Base-by-base conservation (phyloP, 2,329 filamentous ascomycete genomes). In the Trichoderma gracile region DNA sequence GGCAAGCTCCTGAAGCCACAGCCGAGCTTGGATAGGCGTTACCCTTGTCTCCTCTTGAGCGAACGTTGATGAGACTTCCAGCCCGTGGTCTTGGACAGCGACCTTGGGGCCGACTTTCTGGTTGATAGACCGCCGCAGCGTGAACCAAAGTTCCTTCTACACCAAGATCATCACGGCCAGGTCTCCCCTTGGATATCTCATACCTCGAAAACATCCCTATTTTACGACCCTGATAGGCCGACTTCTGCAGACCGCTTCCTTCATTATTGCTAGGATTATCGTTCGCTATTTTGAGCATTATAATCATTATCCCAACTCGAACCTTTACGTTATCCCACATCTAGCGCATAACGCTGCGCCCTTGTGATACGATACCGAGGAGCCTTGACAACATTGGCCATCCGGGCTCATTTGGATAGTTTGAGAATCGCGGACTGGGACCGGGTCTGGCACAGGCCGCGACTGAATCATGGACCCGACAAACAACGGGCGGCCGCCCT, bases 381-480 rank as follows among this genome's bases (percentile, higher is more conserved):
- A 14, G n/a, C 27, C 40, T 30, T 8, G 47, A 43, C 38, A 40
- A 57, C 15, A 30, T 49, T 64, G 49, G 46, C 45, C 45, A 33
- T 19, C 23, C 43, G 30, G 25, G 33, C 14, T 5, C 6, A 12
- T 45, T 12, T 17, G 7, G 30, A 38, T 33, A 14, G 33, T 45
- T 23, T 45, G 38, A 42, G 40, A 19, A 14, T 33, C 15, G 30
- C 47, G 27, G 45, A 38, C 43, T 43, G 23, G 33, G 15, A 50
- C 40, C 23, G 21, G 49, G 49, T 47, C 53, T 42, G 43, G n/a
- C 21, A 33, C 45, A 30, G 65, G 55, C 55, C 50, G 30, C 30
- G 27, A 19, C 23, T 7, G 40, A 57, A 14, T 40, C 59, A 70
- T 76, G 70, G 75, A 77, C 56, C 70, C 70, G 42, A 75, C 76